Conservation (phyloP, 2,329 filamentous ascomycete genomes). For the Aspergillus brasiliensis region DNA sequence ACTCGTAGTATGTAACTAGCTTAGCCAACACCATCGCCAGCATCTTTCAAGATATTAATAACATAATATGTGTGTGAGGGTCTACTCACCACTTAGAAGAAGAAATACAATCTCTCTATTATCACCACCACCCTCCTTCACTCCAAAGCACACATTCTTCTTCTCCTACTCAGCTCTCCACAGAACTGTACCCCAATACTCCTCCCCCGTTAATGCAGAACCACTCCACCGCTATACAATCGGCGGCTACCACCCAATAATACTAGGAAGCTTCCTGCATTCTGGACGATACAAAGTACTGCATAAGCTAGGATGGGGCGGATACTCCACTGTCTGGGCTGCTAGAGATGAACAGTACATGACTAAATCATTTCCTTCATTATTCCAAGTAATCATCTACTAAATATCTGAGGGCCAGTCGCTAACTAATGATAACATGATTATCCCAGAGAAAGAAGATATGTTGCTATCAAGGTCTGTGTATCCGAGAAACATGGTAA, state of each 20-base stretch:
- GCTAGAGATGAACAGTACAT: slow-evolving; percentile 32
- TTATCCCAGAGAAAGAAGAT: slow-evolving; percentile 18
- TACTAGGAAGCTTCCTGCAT: slow-evolving; percentile 32
- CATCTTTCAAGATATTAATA: no score
- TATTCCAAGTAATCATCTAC: not conserved
- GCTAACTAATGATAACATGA: not conserved
- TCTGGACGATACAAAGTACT: slow-evolving; percentile 38
- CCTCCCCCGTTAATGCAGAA: not conserved
- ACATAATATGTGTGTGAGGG: no score
- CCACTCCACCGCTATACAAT: slow-evolving; percentile 8
- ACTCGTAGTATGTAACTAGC: no score
- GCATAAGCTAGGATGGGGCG: slow-evolving; percentile 42
- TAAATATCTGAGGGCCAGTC: slow-evolving; percentile 8
- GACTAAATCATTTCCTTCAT: not conserved
- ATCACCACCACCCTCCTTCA: no score
- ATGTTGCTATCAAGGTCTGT: slow-evolving; percentile 30
- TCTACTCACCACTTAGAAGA: no score
- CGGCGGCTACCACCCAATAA: slow-evolving; percentile 40
- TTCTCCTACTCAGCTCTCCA: not conserved
- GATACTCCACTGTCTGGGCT: slow-evolving; percentile 41
- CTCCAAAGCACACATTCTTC: no score
- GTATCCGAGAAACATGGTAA: slow-evolving; percentile 16
- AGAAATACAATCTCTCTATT: no score
- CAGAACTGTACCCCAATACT: not conserved
- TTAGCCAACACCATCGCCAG: no score